A percentile compares a stretch with the other conserved stretches of the same genome.
phyloP scores from a whole-genome alignment of 352 stramenopile genomes.

The Plasmopara halstedii region DNA sequence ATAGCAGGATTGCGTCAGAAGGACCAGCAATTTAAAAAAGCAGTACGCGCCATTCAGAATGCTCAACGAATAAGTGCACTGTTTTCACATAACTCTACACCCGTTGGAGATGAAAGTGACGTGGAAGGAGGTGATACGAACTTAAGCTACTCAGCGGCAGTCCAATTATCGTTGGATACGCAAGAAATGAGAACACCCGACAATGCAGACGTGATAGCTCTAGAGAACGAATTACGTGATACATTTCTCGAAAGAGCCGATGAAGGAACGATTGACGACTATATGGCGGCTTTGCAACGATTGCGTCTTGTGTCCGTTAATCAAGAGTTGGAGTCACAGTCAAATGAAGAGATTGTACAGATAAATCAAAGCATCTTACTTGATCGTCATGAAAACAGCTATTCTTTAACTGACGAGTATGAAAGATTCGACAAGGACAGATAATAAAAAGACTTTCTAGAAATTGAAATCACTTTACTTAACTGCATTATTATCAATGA shows the following conservation, averaged over 20 bases:
- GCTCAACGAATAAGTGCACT: conserved; percentile 30
- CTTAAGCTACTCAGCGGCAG: conserved; percentile 31
- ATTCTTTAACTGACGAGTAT: too few relatives aligned
- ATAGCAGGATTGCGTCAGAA: conserved; percentile 59
- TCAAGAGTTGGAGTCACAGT: too few relatives aligned
- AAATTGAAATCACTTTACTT: conserved; percentile 47
- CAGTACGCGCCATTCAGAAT: conserved; percentile 50
- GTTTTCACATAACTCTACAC: conserved; percentile 1
- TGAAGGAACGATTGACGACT: conserved; percentile 56
- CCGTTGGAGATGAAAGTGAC: conserved; percentile 3
- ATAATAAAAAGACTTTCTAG: too few relatives aligned
- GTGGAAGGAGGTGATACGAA: too few relatives aligned
- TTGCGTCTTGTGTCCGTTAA: too few relatives aligned
- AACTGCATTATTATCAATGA: too few relatives aligned
- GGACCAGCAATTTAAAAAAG: conserved; percentile 64
- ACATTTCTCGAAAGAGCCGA: conserved; percentile 60
- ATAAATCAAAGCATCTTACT: too few relatives aligned
- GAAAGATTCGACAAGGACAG: too few relatives aligned
- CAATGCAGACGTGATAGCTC: conserved; percentile 27
- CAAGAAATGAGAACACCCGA: conserved; percentile 2
- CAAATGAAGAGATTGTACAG: too few relatives aligned
- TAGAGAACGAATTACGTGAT: conserved; percentile 58
- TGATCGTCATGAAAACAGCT: too few relatives aligned
- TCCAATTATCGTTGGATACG: conserved; percentile 16
- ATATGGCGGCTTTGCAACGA: too few relatives aligned